phyloP scores from a whole-genome alignment of 2,329 filamentous ascomycete genomes.

The Pseudofabraea citricarpa region DNA sequence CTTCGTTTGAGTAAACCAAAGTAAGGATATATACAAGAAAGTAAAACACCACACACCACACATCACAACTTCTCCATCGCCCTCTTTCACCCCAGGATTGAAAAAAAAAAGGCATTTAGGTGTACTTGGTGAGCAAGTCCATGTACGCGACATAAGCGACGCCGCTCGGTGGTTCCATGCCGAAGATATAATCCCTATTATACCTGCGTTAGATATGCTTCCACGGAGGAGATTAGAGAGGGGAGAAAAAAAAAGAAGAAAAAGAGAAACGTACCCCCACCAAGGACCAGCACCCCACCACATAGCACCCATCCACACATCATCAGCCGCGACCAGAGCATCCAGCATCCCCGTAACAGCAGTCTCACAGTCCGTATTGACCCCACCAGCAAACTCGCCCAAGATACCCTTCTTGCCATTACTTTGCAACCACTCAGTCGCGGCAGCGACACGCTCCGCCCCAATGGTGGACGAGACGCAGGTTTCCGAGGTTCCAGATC shows the following conservation, averaged over 20 bases:
- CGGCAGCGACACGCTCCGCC: slow-evolving; percentile 41
- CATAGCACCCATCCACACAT: slow-evolving; percentile 45
- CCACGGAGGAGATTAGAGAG: not conserved
- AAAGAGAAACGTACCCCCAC: no score
- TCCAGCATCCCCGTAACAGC: slow-evolving; percentile 45
- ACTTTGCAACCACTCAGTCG: slow-evolving; percentile 47
- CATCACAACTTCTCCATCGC: no score
- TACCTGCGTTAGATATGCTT: not conserved
- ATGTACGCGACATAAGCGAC: not conserved
- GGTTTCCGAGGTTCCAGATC: slow-evolving; percentile 42
- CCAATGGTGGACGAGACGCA: slow-evolving; percentile 52
- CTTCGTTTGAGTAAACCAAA: no score
- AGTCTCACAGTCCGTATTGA: slow-evolving; percentile 42
- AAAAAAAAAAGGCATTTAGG: no score
- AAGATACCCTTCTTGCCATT: slow-evolving; percentile 48
- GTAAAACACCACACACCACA: no score
- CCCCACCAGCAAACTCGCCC: slow-evolving; percentile 50
- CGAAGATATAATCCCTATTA: not conserved
- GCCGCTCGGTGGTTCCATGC: not conserved
- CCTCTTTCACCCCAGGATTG: no score
- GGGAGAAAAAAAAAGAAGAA: no score
- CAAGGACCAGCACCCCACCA: slow-evolving; percentile 48
- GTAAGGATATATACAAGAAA: no score
- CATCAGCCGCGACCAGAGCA: slow-evolving; percentile 41
- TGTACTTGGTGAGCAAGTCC: not conserved